Evolutionary conservation across 116 monocot genomes (phyloP).

Genomic region (Posidonia oceanica): DNA sequence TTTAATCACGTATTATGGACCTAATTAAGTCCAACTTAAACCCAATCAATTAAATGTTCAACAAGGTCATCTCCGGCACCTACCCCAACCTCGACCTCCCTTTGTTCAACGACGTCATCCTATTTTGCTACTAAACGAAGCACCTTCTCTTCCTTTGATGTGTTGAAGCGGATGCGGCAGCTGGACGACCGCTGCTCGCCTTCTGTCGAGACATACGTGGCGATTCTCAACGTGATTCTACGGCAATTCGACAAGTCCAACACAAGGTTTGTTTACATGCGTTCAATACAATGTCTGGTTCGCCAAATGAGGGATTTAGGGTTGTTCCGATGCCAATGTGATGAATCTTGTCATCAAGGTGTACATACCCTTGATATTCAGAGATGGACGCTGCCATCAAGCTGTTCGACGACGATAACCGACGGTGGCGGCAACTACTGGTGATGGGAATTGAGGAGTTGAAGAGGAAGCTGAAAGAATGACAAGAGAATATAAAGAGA

Average conservation of each 20-base stretch:
- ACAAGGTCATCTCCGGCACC: conserved; percentile 65
- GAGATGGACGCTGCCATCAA: conserved; percentile 64
- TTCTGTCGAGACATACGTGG: conserved; percentile 44
- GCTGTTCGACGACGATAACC: conserved; percentile 31
- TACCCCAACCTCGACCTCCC: conserved; percentile 36
- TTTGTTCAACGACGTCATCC: conserved; percentile 48
- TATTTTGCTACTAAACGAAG: conserved; percentile 57
- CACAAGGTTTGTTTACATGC: conserved; percentile 47
- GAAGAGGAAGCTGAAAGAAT: too few species aligned
- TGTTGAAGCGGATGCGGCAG: conserved; percentile 53
- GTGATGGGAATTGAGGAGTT: too few species aligned
- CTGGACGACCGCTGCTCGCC: conserved; percentile 20
- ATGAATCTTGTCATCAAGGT: conserved; percentile 69
- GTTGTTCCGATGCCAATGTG: conserved; percentile 36
- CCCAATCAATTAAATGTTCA: too few species aligned
- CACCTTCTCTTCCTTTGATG: conserved; percentile 83
- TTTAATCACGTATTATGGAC: too few species aligned
- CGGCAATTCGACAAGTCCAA: conserved; percentile 48
- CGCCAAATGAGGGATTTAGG: conserved; percentile 66
- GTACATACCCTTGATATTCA: conserved; percentile 41
- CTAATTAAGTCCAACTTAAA: too few species aligned
- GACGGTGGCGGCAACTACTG: too few species aligned
- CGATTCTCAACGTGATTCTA: conserved; percentile 48
- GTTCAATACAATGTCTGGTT: conserved; percentile 45
- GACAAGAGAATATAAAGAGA: too few species aligned